Evolutionary conservation across 176 grass and related monocot species (phyloP).

Genomic region (Lolium rigidum): DNA sequence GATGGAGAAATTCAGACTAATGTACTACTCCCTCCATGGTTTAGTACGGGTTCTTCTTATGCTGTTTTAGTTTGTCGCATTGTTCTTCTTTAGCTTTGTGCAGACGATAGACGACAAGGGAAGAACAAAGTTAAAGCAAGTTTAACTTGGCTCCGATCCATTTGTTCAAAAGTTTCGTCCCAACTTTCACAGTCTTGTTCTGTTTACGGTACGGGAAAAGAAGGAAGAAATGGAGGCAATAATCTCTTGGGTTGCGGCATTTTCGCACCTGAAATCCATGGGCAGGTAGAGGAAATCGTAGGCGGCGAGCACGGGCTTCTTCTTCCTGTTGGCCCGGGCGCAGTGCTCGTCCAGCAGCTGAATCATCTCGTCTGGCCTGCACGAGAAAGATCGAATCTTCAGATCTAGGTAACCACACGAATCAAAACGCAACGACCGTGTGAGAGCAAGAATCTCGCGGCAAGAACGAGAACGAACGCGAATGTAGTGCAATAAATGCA

Average conservation of each 20-base stretch:
- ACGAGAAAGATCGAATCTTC: not conserved
- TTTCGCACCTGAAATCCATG: conserved; percentile 72
- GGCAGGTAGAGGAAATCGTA: conserved; percentile 85
- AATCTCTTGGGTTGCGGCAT: not conserved
- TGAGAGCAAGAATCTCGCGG: not conserved
- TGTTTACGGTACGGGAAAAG: not conserved
- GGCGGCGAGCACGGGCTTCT: conserved; percentile 29
- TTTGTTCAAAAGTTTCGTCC: not conserved
- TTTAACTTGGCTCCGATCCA: conserved; percentile 8
- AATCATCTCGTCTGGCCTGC: conserved; percentile 55
- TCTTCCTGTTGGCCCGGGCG: conserved; percentile 25
- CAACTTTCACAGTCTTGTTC: not conserved
- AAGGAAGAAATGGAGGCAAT: not conserved
- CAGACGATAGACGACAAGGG: not conserved
- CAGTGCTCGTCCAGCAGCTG: conserved; percentile 70
- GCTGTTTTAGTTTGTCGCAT: not conserved
- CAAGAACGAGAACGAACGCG: not conserved
- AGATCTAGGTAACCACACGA: not conserved
- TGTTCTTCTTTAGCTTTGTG: not conserved
- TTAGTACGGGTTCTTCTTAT: not conserved
- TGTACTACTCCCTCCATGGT: not conserved
- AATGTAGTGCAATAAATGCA: not conserved
- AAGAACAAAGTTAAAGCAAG: not conserved
- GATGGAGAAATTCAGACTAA: not conserved
- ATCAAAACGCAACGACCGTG: not conserved